Base-by-base conservation (phyloP, 2,329 filamentous ascomycete genomes). In the Xylariaceae sp. region DNA sequence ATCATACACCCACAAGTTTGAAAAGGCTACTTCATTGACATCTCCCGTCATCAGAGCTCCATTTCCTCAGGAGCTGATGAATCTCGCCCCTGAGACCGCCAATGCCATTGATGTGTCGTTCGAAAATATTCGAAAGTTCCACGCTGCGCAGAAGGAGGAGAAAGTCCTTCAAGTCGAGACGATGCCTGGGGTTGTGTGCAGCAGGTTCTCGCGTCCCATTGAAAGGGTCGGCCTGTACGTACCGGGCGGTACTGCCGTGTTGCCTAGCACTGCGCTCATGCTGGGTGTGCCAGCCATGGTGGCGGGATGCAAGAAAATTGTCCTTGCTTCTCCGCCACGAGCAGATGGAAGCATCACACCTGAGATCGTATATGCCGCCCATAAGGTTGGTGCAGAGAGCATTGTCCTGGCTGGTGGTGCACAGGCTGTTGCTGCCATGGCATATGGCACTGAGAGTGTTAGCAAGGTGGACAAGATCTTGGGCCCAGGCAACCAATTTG, bases 381-480 rank as follows among this genome's bases (percentile, higher is more conserved):
- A 97, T 81, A 97, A 96, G 74, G 86, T 97, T 51, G 92, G 92
- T 48, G 94, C 94, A 1, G 89, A 96, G 73, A 90, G 89, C 68
- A 97, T 99, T 64, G 92, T 99, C 4, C 81, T 99, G 30, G 94
- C 94, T 8, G 94, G 94, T 58, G 94, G 94, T 59, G 94, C 92
- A 0, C 94, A 99, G 74, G 94, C 94, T 43, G 86, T 99, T 39
- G 94, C 92, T 26, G 94, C 94, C 47, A 88, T 99, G 86, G 94
- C 94, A 2, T 99, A 99, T 73, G 94, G 94, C 47, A 99, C 94
- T 0, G 88, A 96, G 73, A 92, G 86, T 64, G 84, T 99, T 49
- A 89, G 79, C 71, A 99, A 99, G 76, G 94, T 99, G 6, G 94
- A 99, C 79, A 99, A 99, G 82, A 96, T 99, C 64, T 83, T 97